A percentile compares a stretch with the other conserved stretches of the same genome.
phyloP scores from a whole-genome alignment of 371 early-diverging fungal species.

The Mortierella sp. region DNA sequence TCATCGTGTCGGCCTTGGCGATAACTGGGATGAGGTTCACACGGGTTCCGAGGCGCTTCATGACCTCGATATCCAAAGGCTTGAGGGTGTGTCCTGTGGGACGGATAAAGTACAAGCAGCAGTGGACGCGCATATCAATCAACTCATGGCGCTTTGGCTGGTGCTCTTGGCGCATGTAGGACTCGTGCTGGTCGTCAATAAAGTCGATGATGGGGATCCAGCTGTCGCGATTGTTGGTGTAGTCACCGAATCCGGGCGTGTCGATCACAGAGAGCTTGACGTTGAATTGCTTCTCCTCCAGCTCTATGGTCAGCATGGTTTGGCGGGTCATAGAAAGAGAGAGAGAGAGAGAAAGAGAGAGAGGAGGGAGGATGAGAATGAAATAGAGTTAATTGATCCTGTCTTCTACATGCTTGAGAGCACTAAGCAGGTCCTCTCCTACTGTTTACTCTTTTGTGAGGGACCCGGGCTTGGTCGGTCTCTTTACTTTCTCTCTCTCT shows the following conservation, averaged over 20 bases:
- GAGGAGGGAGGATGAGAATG: too few species aligned
- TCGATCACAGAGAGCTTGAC: slow-evolving; percentile 93
- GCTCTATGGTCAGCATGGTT: slow-evolving; percentile 63
- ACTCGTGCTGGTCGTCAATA: slow-evolving; percentile 95
- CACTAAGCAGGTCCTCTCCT: too few species aligned
- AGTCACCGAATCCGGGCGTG: slow-evolving; percentile 94
- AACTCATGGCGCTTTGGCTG: slow-evolving; percentile 80
- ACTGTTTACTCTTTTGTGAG: too few species aligned
- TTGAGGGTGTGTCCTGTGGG: slow-evolving; percentile 90
- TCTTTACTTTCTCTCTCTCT: too few species aligned
- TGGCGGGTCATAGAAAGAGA: not conserved
- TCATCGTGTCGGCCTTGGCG: slow-evolving; percentile 94
- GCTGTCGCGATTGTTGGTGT: slow-evolving; percentile 89
- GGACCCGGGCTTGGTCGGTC: too few species aligned
- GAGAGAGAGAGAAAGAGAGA: not conserved
- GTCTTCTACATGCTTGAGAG: too few species aligned
- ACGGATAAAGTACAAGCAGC: slow-evolving; percentile 87
- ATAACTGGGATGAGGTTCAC: slow-evolving; percentile 95
- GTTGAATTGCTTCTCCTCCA: slow-evolving; percentile 96
- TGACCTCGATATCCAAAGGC: slow-evolving; percentile 88
- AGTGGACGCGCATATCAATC: slow-evolving; percentile 93
- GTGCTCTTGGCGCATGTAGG: slow-evolving; percentile 88
- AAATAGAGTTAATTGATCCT: too few species aligned
- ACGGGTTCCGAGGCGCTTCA: slow-evolving; percentile 86
- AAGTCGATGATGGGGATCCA: slow-evolving; percentile 98